Evolutionary conservation across 2,329 filamentous ascomycete genomes (phyloP), one percentile per base, ranked within the genome.

Genomic region (Chaetoscypha palmicola): DNA sequence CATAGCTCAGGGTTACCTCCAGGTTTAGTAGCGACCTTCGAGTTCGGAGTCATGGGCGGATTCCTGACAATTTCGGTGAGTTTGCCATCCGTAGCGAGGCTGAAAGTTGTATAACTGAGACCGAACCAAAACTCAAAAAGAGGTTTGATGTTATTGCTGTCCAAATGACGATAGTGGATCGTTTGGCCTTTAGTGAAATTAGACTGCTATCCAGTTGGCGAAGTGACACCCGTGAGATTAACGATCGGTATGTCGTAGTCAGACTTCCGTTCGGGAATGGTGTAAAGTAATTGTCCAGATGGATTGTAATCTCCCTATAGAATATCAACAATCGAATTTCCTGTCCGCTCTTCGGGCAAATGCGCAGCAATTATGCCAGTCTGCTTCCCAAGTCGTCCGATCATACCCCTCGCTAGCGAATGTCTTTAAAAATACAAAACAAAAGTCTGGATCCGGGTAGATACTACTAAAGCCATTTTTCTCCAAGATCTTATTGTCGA

Each of bases 91-190:
- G 57, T 38, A 2, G 62, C 63, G 21, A 76, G 1, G 69, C 66
- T 61, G 58, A 92, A 90, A 2, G 73, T 86, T 0, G 86, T 86
- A 70, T 91, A 94, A 4, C 77, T 83, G 12, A 92, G 68, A 42
- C 87, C 87, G 57, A 74, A 83, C 8, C 86, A 86, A 54, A 91
- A 92, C 58, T 89, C 84, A 64, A 81, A 91, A 47, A 84, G 74
- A 1, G 85, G 83, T 1, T 75, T 74, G 52, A 75, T 65, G 41
- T 68, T 64, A 4, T 49, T 38, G 22, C 38, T 71, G 66, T 91
- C 86, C 39, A 91, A 86, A 54, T 79, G 70, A 17, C 82, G 76
- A 66, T 87, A 86, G 64, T 91, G 86, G 56, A 92, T 87, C 62
- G 87, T 84, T 40, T 83, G 71, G 8, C 86, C 85, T 62, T 91